phyloP scores from a whole-genome alignment of 352 stramenopile genomes.

The Phytophthora syringae region DNA sequence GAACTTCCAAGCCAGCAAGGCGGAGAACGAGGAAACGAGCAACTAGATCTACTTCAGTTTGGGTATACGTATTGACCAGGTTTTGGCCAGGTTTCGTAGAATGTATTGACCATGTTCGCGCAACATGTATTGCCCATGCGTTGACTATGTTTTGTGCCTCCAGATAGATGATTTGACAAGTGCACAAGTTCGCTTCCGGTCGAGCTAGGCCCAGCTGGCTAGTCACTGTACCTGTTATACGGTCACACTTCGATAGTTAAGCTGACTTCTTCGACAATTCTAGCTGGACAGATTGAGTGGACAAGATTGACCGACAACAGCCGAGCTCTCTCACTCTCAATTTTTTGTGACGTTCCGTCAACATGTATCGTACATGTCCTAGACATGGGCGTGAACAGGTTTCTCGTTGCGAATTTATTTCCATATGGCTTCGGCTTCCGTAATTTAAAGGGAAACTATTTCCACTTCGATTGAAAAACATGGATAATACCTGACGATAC shows the following conservation, averaged over 20 bases:
- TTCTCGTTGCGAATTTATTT: background rate
- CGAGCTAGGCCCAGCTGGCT: background rate
- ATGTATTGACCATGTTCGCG: background rate
- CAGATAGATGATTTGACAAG: background rate
- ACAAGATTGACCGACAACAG: background rate
- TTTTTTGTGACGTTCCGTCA: background rate
- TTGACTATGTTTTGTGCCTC: background rate
- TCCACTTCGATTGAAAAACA: background rate
- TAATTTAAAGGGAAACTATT: background rate
- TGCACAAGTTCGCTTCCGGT: too few relatives aligned
- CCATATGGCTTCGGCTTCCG: background rate
- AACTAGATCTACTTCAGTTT: background rate
- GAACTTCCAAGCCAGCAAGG: constrained; percentile 1
- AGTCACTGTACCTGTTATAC: background rate
- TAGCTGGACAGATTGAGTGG: background rate
- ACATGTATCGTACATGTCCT: background rate
- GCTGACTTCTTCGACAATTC: background rate
- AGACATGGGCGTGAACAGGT: background rate
- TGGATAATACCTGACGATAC: background rate
- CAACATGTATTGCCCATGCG: background rate
- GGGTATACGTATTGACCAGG: too few relatives aligned
- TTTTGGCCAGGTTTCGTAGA: background rate
- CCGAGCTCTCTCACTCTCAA: background rate
- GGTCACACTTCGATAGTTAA: background rate
- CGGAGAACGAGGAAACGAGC: background rate